phyloP scores from a whole-genome alignment of 306 rosid species.

The Corylus avellana region DNA sequence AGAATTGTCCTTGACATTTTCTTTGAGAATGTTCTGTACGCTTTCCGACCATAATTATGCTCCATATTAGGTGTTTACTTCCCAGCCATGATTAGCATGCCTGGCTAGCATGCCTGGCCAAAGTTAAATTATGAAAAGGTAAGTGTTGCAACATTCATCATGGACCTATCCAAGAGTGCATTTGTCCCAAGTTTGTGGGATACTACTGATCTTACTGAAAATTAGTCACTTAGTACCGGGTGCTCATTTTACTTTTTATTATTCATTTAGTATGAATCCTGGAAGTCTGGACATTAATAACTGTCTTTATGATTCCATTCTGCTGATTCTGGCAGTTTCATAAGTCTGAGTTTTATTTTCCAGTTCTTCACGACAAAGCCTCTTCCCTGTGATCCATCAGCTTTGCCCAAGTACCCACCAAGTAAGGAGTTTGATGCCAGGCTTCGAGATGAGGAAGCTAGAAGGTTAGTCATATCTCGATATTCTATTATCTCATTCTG shows the following conservation, averaged over 20 bases:
- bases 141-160: background rate
- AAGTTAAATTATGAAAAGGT: background rate
- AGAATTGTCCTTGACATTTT: background rate
- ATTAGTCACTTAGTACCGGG: background rate
- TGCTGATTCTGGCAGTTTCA: background rate
- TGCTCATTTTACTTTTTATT: slow-evolving; percentile 5
- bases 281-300: background rate
- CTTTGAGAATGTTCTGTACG: background rate
- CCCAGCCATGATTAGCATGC: background rate
- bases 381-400: slow-evolving; percentile 69
- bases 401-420: slow-evolving; percentile 78
- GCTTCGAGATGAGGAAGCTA: slow-evolving; percentile 67
- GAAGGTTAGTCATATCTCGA: slow-evolving; percentile 53
- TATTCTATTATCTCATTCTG: slow-evolving; percentile 14
- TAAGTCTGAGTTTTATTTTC: slow-evolving; percentile 20
- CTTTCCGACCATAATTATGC: background rate
- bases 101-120: background rate
- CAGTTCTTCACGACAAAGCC: slow-evolving; percentile 79
- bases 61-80: background rate
- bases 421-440: slow-evolving; percentile 87
- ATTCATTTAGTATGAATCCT: background rate
- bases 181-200: background rate
- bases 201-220: background rate
- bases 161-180: background rate
- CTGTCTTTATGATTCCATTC: background rate